Evolutionary conservation across 2,329 filamentous ascomycete genomes (phyloP).

Genomic region (Chrysoporthe cubensis): DNA sequence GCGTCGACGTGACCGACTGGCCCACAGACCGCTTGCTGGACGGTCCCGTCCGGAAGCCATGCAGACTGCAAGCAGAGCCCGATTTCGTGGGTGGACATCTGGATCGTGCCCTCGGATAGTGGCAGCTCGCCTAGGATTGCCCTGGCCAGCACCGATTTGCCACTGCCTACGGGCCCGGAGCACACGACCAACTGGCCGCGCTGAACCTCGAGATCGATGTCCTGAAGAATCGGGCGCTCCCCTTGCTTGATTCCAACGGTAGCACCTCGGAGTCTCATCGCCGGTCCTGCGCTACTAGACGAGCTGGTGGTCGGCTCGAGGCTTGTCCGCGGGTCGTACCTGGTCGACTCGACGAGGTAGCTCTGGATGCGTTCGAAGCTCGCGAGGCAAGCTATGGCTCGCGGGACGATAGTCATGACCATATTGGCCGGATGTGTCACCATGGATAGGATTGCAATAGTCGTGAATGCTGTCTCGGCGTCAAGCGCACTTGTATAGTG

Average conservation of each 20-base stretch:
- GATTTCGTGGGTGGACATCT: constrained; percentile 35
- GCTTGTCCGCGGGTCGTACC: background rate
- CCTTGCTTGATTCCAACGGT: constrained; percentile 19
- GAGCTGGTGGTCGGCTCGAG: too few relatives aligned
- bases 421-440: constrained; percentile 49
- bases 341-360: constrained; percentile 33
- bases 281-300: background rate
- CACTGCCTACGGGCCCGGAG: constrained; percentile 36
- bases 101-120: constrained; percentile 33
- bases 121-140: constrained; percentile 38
- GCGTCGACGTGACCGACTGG: constrained; percentile 26
- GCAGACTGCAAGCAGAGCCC: constrained; percentile 43
- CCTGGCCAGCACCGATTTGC: constrained; percentile 37
- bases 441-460: constrained; percentile 43
- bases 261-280: constrained; percentile 24
- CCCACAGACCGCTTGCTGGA: constrained; percentile 39
- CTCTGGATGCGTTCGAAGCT: constrained; percentile 44
- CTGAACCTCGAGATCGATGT: constrained; percentile 33
- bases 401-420: constrained; percentile 47
- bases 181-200: constrained; percentile 34
- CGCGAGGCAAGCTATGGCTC: constrained; percentile 38
- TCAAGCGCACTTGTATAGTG: constrained; percentile 34
- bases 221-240: constrained; percentile 29
- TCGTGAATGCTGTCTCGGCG: constrained; percentile 45
- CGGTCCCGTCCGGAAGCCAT: constrained; percentile 43